Evolutionary conservation across 768 basidiomycete species (phyloP), one percentile per base, ranked within the genome.

Genomic region (Lentinus brumalis): DNA sequence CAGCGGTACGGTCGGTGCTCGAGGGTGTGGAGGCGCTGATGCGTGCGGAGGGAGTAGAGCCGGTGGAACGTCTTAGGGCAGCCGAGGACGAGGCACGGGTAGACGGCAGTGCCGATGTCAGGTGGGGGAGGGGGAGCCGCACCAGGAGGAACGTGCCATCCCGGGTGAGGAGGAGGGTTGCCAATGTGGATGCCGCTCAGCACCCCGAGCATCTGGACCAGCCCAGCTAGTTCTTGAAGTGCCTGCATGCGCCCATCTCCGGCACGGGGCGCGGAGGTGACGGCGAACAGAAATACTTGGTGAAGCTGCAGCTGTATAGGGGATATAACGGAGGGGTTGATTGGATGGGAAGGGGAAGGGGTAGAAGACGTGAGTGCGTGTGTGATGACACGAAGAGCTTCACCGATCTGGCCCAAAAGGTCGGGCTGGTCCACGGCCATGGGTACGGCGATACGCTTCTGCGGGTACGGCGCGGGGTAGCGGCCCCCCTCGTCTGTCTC

Each of bases 121-220:
- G 66, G 55, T 9, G 69, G 50, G 63, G 56, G 74, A 69, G 67
- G 71, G 11, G 58, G 42, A 10, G 57, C 16, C 29, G 71, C 64
- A 60, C 71, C 73, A 38, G 72, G 69, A 14, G 56, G 66, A 14
- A 57, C 39, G 15, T 61, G 60, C 61, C 61, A 61, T 38, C 61
- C 47, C 1, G 62, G 46, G 35, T 76, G 67, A 26, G 73, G 74
- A n/a, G 80, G 74, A 18, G 64, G 67, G 21, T 74, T 64, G 10
- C 76, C 79, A 54, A 93, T 92, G 66, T 86, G 88, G 45, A 91
- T 86, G 1, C 87, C 89, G 62, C 86, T 89, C 60, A 93, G 81
- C 38, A 92, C 87, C 18, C 90, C 90, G 46, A 93, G 81, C 63
- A 92, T 88, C 67, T 92, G 91, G 58, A 92, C 89, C 54, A 93